phyloP scores from a whole-genome alignment of 225 moss, liverwort and hornwort species.

The Thuidium tamariscinum region DNA sequence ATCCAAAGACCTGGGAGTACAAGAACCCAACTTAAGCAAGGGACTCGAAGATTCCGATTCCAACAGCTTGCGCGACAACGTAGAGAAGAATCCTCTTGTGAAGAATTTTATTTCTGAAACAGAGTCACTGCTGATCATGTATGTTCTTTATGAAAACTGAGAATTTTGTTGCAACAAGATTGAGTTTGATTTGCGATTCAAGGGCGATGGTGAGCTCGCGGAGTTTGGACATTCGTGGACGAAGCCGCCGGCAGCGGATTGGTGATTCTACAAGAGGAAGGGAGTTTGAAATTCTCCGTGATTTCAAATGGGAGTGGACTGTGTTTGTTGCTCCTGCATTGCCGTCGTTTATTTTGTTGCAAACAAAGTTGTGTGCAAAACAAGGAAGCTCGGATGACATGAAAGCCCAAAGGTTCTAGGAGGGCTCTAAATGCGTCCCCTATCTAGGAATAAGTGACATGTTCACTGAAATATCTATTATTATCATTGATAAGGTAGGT shows the following conservation, averaged over 20 bases:
- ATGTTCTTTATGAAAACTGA: not conserved
- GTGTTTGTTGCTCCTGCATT: too few species aligned
- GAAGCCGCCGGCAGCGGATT: not conserved
- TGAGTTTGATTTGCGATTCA: not conserved
- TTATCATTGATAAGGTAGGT: not conserved
- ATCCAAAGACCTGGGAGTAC: not conserved
- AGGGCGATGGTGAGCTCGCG: too few species aligned
- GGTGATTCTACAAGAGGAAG: too few species aligned
- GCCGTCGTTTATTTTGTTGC: not conserved
- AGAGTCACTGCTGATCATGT: not conserved
- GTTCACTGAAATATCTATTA: too few species aligned
- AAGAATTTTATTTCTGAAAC: not conserved
- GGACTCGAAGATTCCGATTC: not conserved
- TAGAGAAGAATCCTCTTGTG: not conserved
- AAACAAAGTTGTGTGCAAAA: not conserved
- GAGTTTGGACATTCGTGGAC: not conserved
- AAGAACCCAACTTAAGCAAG: not conserved
- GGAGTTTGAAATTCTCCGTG: not conserved
- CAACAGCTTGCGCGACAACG: not conserved
- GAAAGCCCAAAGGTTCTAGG: not conserved
- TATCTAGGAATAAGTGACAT: not conserved
- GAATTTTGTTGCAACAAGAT: not conserved
- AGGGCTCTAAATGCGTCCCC: not conserved
- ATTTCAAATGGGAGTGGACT: not conserved
- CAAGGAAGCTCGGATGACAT: not conserved